These are phyloP conservation scores for Colletotrichum abscissum DNA, from an alignment of 2,329 filamentous ascomycete species.

Conservation along the genomic window DNA sequence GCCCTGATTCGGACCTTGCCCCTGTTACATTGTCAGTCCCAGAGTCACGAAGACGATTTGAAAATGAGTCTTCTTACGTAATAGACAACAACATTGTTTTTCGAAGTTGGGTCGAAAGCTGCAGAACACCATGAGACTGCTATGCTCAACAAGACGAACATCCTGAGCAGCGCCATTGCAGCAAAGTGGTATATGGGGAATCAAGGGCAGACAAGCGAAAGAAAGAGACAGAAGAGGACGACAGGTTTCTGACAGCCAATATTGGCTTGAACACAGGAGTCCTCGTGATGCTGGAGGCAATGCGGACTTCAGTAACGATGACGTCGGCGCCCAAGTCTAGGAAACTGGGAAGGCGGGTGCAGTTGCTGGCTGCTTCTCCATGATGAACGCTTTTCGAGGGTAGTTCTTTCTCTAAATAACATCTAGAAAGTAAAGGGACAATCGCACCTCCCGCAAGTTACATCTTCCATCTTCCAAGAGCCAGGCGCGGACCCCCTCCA, in stretches of 20 bases:
- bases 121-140: not conserved
- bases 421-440: not conserved
- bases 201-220: not conserved
- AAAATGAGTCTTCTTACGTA: slow-evolving; percentile 45
- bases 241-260: not conserved
- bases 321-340: not conserved
- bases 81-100: slow-evolving; percentile 55
- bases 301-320: not conserved
- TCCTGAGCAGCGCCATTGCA: not conserved
- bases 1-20: slow-evolving; percentile 51
- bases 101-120: slow-evolving; percentile 44
- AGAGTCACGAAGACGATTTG: not conserved
- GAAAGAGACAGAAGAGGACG: not conserved
- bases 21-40: slow-evolving; percentile 41
- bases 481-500: slow-evolving; percentile 4
- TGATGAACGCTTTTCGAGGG: not conserved
- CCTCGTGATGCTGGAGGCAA: not conserved
- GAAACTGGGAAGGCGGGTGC: not conserved
- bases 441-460: not conserved
- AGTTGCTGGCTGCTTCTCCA: not conserved
- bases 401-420: slow-evolving; percentile 17
- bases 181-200: not conserved
- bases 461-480: not conserved
- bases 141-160: slow-evolving; percentile 7
- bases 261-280: not conserved